These are phyloP conservation scores for Bondarzewia mesenterica DNA, from an alignment of 1,284 basidiomycete genomes.

Conservation along the genomic window DNA sequence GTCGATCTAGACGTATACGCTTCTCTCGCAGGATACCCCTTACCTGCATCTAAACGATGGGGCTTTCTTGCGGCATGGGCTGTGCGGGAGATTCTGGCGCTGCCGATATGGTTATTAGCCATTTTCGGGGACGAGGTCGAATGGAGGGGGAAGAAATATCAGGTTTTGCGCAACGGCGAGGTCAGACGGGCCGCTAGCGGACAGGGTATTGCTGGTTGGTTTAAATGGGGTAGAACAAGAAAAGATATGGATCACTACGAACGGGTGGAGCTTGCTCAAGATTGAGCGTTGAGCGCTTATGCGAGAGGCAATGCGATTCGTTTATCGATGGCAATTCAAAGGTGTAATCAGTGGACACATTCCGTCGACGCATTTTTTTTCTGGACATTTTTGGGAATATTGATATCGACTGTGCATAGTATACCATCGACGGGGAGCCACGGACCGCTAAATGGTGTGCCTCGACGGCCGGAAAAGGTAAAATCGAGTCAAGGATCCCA, in stretches of 20 bases:
- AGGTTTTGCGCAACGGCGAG: constrained; percentile 58
- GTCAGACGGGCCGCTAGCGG: constrained; percentile 26
- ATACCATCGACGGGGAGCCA: no score
- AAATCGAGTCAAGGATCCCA: no score
- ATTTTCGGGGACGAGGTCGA: constrained; percentile 72
- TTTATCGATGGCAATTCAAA: no score
- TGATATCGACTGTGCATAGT: no score
- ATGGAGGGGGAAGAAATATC: constrained; percentile 75
- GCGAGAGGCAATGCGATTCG: not conserved
- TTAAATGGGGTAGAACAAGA: constrained; percentile 9
- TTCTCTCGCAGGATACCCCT: constrained; percentile 63
- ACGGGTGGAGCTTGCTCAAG: constrained; percentile 15
- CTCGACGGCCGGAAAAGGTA: no score
- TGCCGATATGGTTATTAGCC: constrained; percentile 81
- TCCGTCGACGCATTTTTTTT: no score
- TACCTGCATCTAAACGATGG: constrained; percentile 40
- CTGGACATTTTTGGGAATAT: no score
- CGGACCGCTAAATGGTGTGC: no score
- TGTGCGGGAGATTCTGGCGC: constrained; percentile 67
- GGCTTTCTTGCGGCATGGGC: constrained; percentile 73
- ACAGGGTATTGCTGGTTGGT: constrained; percentile 12
- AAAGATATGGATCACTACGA: constrained; percentile 18
- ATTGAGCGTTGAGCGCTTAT: constrained; percentile 3
- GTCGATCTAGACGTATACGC: constrained; percentile 72
- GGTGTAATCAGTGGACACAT: no score